Evolutionary conservation across 1,284 basidiomycete genomes (phyloP), one percentile per base, ranked within the genome.

Genomic region (Ceratobasidium sp.): DNA sequence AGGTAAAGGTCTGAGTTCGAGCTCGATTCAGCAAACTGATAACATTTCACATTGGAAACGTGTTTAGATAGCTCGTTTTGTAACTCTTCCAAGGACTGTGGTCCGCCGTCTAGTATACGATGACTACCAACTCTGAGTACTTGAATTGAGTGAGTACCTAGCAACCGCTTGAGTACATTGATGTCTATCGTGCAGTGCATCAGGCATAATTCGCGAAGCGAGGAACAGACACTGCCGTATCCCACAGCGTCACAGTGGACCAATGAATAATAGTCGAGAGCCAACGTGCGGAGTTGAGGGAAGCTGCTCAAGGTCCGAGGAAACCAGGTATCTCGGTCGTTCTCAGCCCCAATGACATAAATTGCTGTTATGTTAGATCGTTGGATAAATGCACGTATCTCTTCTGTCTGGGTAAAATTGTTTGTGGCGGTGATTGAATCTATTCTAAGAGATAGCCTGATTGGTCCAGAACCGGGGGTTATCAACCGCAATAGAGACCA

Each of bases 401-500:
- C 49, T 4, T 33, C 4, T 9, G n/a, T 1, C 3, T 39, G 20
- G 26, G 33, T 3, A 39, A 63, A 39, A 20, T 60, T 12, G 40
- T n/a, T 1, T 7, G 20, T 28, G 18, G 2, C 4, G 28, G 12
- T 42, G 1, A 10, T 5, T 7, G 69, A 10, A n/a, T 13, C 42
- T 44, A 66, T 13, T 28, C 39, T 5, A 58, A 58, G 3, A 18
- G 46, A 15, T 10, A 73, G 5, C 26, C 26, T 56, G 33, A 73
- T 2, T 49, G 71, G 44, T 15, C 33, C 49, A 5, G 56, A 18
- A 28, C 71, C 58, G 2, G 71, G 71, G 1, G 71, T 40, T 7
- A 73, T 44, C 5, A 72, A 42, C 60, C 55, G 70, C 10, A 60
- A 20, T n/a, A 72, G 1, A n/a, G 44, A 53, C 68, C 15, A 42